A percentile compares a stretch with the other conserved stretches of the same genome.
These are phyloP conservation scores for Phytophthora colocasiae DNA, from an alignment of 352 stramenopile genomes.

Conservation along the genomic window DNA sequence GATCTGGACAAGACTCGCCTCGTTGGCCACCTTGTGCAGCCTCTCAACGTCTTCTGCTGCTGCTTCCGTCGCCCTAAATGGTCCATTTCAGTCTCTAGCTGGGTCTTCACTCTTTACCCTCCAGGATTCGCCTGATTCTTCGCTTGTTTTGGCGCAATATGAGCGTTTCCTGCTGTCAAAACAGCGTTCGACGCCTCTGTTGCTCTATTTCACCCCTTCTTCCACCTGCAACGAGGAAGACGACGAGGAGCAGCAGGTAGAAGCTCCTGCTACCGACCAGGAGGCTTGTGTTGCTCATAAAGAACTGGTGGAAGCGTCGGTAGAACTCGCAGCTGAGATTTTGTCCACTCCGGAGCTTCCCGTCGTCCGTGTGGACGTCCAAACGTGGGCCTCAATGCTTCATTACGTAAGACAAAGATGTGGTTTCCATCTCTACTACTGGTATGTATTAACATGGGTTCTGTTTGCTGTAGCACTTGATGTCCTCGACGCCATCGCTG, in stretches of 20 bases:
- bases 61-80: not conserved
- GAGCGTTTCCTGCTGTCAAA: constrained; percentile 42
- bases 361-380: constrained; percentile 36
- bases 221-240: constrained; percentile 17
- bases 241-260: not conserved
- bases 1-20: constrained; percentile 1
- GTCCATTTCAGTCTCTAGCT: constrained; percentile 14
- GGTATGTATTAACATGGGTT: not conserved
- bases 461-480: constrained; percentile 45
- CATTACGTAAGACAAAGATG: constrained; percentile 39
- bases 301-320: constrained; percentile 30
- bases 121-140: constrained; percentile 10
- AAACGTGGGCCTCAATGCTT: constrained; percentile 32
- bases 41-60: constrained; percentile 4
- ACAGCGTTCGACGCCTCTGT: constrained; percentile 21
- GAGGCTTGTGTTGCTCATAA: constrained; percentile 20
- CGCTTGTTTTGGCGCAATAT: constrained; percentile 38
- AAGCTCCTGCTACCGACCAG: not conserved
- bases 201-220: constrained; percentile 35
- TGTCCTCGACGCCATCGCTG: constrained; percentile 54
- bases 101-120: constrained; percentile 23
- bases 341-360: constrained; percentile 32
- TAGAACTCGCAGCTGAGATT: constrained; percentile 19
- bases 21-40: constrained; percentile 1
- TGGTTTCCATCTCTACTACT: not conserved